A percentile compares a stretch with the other conserved stretches of the same genome.
Evolutionary conservation across 2,329 filamentous ascomycete species (phyloP).

Genomic region (Fusarium tanahbumbuense): DNA sequence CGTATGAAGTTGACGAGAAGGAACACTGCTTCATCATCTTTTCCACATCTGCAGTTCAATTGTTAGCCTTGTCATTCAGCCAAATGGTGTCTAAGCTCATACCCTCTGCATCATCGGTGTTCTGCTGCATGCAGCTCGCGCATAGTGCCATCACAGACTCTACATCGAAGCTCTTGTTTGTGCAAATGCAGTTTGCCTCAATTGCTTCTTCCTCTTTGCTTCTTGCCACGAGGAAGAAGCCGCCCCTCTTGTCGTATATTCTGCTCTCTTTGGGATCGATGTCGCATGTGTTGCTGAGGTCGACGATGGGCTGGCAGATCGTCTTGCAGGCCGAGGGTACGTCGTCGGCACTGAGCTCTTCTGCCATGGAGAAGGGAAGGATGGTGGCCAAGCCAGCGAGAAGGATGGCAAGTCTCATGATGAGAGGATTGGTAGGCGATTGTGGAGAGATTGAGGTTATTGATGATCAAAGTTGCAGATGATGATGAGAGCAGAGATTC

Average conservation of each 20-base stretch:
- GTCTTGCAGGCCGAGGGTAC: constrained; percentile 3
- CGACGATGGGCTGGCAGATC: constrained; percentile 11
- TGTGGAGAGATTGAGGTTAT: neutral
- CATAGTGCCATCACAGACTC: neutral
- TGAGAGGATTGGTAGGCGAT: too few relatives aligned
- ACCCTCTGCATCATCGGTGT: constrained; percentile 6
- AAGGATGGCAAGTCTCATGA: neutral
- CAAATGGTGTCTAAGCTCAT: fast-evolving
- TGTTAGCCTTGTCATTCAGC: neutral
- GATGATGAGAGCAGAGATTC: neutral
- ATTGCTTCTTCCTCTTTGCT: neutral
- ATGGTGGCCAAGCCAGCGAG: neutral
- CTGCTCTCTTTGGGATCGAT: constrained; percentile 6
- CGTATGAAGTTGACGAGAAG: neutral
- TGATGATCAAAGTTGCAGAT: neutral
- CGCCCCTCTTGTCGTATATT: neutral
- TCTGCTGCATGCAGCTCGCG: constrained; percentile 4
- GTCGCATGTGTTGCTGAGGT: constrained; percentile 11
- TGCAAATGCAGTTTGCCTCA: neutral
- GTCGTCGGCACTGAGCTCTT: neutral
- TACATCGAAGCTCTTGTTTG: neutral
- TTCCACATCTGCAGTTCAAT: neutral
- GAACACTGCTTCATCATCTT: constrained; percentile 11
- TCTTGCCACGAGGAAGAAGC: neutral
- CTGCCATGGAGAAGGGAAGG: fast-evolving